Evolutionary conservation across 345 rosid genomes (phyloP).

Genomic region (Populus deltoides): DNA sequence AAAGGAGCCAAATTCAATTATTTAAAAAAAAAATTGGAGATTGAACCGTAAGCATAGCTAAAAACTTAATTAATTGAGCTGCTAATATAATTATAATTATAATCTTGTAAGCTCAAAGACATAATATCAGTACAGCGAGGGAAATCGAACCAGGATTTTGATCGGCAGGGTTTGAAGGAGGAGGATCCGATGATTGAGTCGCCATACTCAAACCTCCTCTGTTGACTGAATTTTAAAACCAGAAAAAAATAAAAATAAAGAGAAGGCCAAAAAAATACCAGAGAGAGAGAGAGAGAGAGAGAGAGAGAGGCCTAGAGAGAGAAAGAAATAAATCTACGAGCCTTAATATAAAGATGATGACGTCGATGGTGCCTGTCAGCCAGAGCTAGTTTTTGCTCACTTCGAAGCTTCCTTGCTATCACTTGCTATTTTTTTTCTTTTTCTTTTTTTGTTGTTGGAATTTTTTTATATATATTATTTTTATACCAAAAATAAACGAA

Average conservation of each 20-base stretch:
- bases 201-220: slow-evolving; percentile 30
- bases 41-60: background rate
- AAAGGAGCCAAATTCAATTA: too few relatives aligned
- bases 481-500: background rate
- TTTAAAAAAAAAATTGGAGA: too few relatives aligned
- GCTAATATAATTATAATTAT: background rate
- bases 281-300: too few relatives aligned
- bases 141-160: slow-evolving; percentile 32
- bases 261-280: background rate
- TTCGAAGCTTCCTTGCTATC: background rate
- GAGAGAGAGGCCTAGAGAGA: too few relatives aligned
- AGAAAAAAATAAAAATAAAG: background rate
- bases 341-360: background rate
- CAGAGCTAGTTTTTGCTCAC: slow-evolving; percentile 28
- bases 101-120: background rate
- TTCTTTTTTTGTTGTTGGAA: background rate
- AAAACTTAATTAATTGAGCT: background rate
- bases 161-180: slow-evolving; percentile 22
- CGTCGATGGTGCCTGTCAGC: background rate
- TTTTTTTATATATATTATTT: too few relatives aligned
- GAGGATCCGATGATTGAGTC: slow-evolving; percentile 32
- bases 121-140: background rate
- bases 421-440: background rate
- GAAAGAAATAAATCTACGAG: background rate
- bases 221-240: slow-evolving; percentile 4